phyloP scores from a whole-genome alignment of 768 basidiomycete genomes.

The Peribolospora baueri region DNA sequence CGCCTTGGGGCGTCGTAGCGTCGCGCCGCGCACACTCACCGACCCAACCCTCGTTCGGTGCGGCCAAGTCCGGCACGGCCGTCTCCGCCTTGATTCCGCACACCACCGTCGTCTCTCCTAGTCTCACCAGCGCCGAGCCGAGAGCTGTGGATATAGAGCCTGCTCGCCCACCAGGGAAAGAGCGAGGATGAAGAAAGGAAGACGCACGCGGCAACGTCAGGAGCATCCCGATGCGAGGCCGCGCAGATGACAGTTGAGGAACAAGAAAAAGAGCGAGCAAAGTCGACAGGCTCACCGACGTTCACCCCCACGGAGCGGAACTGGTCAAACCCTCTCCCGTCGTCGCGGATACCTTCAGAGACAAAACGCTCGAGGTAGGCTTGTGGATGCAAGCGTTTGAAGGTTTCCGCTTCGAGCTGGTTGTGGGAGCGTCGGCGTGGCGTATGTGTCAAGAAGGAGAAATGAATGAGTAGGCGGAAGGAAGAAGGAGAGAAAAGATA shows the following conservation, averaged over 20 bases:
- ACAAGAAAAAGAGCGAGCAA: no score
- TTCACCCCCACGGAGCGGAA: slow-evolving; percentile 61
- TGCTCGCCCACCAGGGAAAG: slow-evolving; percentile 15
- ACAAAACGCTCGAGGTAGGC: slow-evolving; percentile 72
- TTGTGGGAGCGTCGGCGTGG: no score
- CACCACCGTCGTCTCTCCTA: slow-evolving; percentile 83
- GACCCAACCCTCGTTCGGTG: slow-evolving; percentile 50
- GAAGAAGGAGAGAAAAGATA: no score
- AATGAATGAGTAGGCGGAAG: no score
- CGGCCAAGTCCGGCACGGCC: slow-evolving; percentile 62
- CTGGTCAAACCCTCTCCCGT: slow-evolving; percentile 42
- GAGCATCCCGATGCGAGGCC: no score
- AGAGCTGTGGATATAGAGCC: slow-evolving; percentile 86
- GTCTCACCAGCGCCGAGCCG: slow-evolving; percentile 67
- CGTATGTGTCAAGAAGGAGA: no score
- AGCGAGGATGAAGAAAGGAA: not conserved
- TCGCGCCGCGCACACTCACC: slow-evolving; percentile 27
- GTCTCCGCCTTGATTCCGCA: slow-evolving; percentile 93
- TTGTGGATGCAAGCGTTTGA: slow-evolving; percentile 70
- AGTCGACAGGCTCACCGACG: slow-evolving; percentile 33
- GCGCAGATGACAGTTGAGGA: no score
- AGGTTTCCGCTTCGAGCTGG: slow-evolving; percentile 21
- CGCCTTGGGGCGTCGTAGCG: no score
- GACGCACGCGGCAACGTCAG: no score
- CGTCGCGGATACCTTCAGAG: slow-evolving; percentile 49